phyloP scores from a whole-genome alignment of 768 basidiomycete genomes.

The Lactifluus volemus region DNA sequence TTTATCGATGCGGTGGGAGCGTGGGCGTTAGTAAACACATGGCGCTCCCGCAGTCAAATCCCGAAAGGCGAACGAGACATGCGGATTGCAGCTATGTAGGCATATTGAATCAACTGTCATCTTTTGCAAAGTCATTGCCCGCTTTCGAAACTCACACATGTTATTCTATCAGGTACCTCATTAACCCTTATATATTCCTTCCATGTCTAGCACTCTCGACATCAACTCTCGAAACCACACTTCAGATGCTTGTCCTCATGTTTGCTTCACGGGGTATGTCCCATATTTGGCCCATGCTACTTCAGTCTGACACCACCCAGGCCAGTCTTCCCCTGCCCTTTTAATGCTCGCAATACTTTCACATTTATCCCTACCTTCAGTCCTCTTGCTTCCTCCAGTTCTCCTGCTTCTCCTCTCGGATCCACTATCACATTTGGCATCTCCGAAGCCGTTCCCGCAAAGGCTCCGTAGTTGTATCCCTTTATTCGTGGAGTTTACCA shows the following conservation, averaged over 20 bases:
- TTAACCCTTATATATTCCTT: conserved; percentile 84
- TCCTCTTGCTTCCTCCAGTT: conserved; percentile 57
- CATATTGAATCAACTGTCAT: conserved; percentile 7
- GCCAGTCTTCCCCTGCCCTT: conserved; percentile 46
- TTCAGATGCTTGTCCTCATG: conserved; percentile 57
- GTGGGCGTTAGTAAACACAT: conserved; percentile 58
- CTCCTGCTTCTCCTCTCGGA: conserved; percentile 55
- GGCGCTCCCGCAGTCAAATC: conserved; percentile 52
- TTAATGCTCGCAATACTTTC: conserved; percentile 62
- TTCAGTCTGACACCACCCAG: conserved; percentile 30
- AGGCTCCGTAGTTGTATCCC: conserved; percentile 22
- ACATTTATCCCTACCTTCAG: conserved; percentile 64
- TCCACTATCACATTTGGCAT: conserved; percentile 60
- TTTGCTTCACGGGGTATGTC: conserved; percentile 58
- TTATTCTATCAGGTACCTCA: conserved; percentile 51
- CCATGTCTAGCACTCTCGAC: conserved; percentile 78
- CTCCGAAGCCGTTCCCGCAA: conserved; percentile 34
- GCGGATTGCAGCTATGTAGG: conserved; percentile 60
- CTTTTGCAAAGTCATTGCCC: not conserved
- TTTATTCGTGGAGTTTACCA: conserved; percentile 40
- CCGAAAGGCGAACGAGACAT: conserved; percentile 42
- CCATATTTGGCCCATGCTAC: not conserved
- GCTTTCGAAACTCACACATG: not conserved
- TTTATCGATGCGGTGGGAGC: conserved; percentile 58
- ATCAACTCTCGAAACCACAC: conserved; percentile 70